Evolutionary conservation across 2,329 filamentous ascomycete species (phyloP), one percentile per base, ranked within the genome.

Genomic region (Aspergillus luchuensis): DNA sequence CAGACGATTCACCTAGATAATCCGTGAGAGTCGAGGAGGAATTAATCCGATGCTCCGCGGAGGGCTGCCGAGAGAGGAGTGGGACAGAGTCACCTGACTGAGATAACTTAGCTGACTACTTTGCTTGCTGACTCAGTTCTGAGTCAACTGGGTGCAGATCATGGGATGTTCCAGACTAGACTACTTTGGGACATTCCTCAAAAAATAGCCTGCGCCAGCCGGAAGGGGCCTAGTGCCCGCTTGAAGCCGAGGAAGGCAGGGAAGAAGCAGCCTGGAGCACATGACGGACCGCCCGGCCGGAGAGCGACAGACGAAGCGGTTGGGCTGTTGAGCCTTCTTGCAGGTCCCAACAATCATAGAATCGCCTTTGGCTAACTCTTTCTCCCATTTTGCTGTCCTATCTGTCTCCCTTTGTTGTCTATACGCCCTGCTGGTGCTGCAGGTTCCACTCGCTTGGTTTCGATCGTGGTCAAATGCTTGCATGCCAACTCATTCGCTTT

Each of bases 241-340:
- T 38, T 33, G 33, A 58, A 59, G 58, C 62, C 33, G 15, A 50
- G 43, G 39, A 51, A 53, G 57, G 45, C 21, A 19, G 54, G 19
- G 30, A 13, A 43, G 54, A 41, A 54, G 33, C 57, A 59, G 59
- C 57, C 56, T 8, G 23, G 13, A 45, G 41, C 56, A 48, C 23
- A 21, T 45, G 55, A 57, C 56, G 49, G 52, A 28, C 45, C 21
- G 45, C 45, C 45, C 21, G 45, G 25, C 47, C 47, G 47, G 55
- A 53, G 33, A 36, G 33, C 6, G 11, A 54, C 57, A 53, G 52
- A 45, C 53, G 49, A 47, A 47, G 57, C 60, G 39, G 64, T 66
- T 66, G 62, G 64, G 62, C 56, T 62, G 62, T 66, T 66, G 63
- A 64, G 62, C 49, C 47, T 36, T 36, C 33, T 36, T n/a, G 47